Evolutionary conservation across 768 basidiomycete genomes (phyloP).

Genomic region (Termitomyces sp.): DNA sequence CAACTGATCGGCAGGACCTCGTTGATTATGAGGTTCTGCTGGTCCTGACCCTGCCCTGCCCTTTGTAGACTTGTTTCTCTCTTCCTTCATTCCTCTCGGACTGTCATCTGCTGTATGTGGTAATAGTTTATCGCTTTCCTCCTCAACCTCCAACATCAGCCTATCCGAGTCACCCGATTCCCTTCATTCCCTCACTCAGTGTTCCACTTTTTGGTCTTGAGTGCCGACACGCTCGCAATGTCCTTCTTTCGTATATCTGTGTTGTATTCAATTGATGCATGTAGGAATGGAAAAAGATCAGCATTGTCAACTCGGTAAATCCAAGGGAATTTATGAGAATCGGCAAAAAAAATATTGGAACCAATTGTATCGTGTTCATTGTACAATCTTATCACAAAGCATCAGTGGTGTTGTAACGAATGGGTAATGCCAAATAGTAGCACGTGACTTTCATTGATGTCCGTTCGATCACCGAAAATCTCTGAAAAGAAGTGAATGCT

Average conservation of each 20-base stretch:
- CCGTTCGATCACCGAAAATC: conserved; percentile 14
- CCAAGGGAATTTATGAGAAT: not conserved
- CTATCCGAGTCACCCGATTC: conserved; percentile 16
- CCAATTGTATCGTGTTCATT: not conserved
- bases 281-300: conserved; percentile 20
- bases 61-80: conserved; percentile 3
- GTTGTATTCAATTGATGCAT: conserved; percentile 20
- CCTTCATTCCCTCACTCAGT: conserved; percentile 4
- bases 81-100: conserved; percentile 8
- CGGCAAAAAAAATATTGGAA: too few species aligned
- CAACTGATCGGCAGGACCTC: conserved; percentile 16
- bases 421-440: not conserved
- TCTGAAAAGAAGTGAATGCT: conserved; percentile 26
- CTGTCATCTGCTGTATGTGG: conserved; percentile 12
- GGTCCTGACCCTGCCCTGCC: not conserved
- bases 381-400: not conserved
- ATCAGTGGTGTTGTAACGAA: not conserved
- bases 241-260: conserved; percentile 16
- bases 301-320: conserved; percentile 1
- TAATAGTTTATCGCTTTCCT: conserved; percentile 17
- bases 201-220: conserved; percentile 11
- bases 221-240: conserved; percentile 7
- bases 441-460: not conserved
- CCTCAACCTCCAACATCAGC: conserved; percentile 17
- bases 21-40: not conserved